Percentiles rank a stretch among this genome's conserved stretches.
Evolutionary conservation across 1,139 yeast species (phyloP).

Genomic region (Pneumocystis murina): DNA sequence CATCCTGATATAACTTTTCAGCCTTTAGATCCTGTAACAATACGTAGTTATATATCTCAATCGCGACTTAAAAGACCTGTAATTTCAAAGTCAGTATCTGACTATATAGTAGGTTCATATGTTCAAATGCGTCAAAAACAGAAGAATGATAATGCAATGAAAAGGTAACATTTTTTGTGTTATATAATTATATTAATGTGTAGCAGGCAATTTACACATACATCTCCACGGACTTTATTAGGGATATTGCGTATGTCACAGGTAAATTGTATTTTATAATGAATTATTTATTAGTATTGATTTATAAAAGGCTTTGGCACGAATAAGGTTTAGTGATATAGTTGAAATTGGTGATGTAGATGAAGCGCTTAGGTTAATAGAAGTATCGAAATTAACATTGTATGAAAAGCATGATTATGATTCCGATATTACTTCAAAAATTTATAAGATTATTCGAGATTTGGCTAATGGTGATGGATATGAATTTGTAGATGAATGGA

Average conservation of each 20-base stretch:
- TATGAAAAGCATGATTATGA: constrained; percentile 33
- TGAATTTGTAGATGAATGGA: constrained; percentile 30
- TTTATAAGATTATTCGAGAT: constrained; percentile 44
- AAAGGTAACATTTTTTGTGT: constrained; percentile 22
- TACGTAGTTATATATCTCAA: constrained; percentile 75
- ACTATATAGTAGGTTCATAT: constrained; percentile 73
- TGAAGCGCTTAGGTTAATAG: constrained; percentile 77
- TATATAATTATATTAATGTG: neutral
- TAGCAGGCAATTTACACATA: constrained; percentile 55
- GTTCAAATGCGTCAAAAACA: constrained; percentile 88
- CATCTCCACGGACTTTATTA: constrained; percentile 86
- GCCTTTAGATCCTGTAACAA: constrained; percentile 64
- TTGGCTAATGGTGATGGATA: constrained; percentile 37
- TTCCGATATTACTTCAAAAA: constrained; percentile 40
- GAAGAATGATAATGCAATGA: constrained; percentile 60
- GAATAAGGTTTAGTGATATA: constrained; percentile 60
- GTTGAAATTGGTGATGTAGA: constrained; percentile 79
- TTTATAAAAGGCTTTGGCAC: constrained; percentile 50
- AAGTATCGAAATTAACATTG: constrained; percentile 74
- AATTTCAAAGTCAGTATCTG: constrained; percentile 75
- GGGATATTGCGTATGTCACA: constrained; percentile 88
- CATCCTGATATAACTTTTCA: constrained; percentile 68
- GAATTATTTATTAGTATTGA: neutral
- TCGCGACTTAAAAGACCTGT: constrained; percentile 80
- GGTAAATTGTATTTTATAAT: constrained; percentile 8